Base-by-base conservation (phyloP, 2,329 filamentous ascomycete species). In the Alternaria metachromatica region DNA sequence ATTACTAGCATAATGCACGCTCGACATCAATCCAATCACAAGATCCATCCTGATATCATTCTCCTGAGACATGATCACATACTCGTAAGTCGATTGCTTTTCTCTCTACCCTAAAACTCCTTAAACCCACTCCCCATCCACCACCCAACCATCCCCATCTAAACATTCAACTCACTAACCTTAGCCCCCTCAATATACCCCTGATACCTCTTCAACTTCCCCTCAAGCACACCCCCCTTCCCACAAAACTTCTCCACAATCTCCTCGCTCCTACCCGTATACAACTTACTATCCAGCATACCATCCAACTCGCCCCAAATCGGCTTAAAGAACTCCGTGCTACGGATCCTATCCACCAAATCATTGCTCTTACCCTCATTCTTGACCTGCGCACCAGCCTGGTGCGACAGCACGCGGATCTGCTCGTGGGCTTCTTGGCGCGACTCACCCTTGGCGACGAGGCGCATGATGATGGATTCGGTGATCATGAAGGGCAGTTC, bases 401-500 rank as follows among this genome's bases (percentile, higher is more conserved):
- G 84, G 82, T 94, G 91, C 3, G 87, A 92, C 48, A 97, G 86
- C 2, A 97, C 91, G 58, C 80, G 90, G 73, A 97, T 94, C 80
- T 95, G 84, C 82, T 97, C 94, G 80, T 97, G 94, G 1, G 92
- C 91, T 59, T 94, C 92, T 78, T 96, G 93, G 55, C 93, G 84
- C 10, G 88, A 92, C 26, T 84, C 86, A 30, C 92, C 92, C 74
- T 89, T 87, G 60, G 88, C 87, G 26, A 90, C 88, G 60, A 95
- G 85, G 70, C 88, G 89, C 92, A 96, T 80, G 73, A 80, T 80
- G 68, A 80, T 78, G 63, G 73, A 84, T 73, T 86, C 85, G 8
- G 90, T 94, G 8, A 89, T 87, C 91, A 95, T 96, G 82, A 97
- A 97, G 1, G 94, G 94, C 13, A 97, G 87, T 81, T 96, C 92